Evolutionary conservation across 345 rosid species (phyloP), one percentile per base, ranked within the genome.

Genomic region (Pugionium cornutum): DNA sequence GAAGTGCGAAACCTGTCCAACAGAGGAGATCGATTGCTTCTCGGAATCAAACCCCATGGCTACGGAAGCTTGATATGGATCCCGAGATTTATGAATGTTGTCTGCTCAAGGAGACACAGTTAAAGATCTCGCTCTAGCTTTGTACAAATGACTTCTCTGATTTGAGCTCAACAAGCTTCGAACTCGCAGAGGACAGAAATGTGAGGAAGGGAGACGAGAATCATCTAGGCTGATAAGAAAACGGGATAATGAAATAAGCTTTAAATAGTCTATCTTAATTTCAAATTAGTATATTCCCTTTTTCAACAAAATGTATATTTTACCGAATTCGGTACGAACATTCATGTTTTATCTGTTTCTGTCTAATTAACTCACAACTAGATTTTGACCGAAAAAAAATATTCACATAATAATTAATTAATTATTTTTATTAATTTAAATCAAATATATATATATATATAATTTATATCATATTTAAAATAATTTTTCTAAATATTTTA

Each of bases 1-100:
- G 7, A 64, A 39, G 29, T 8, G 7, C 1, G 57, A 47, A 68
- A 86, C 84, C 92, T 81, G 86, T 68, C 27, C 66, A 43, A 68
- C 29, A 52, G 85, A 80, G 54, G 78, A 66, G 35, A 78, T 58
- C 32, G 44, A 40, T 40, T 40, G 44, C 10, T 40, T 40, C 44
- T 7, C 44, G 2, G 44, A 9, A 40, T 40, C 44, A 40, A 40
- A 8, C 44, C n/a, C 44, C 44, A 40, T 40, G n/a, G n/a, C 44
- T 40, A 40, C 7, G 44, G 10, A 9, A 40, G 44, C 40, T 36
- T 36, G 40, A 36, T 1, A 7, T 36, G 40, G 7, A 40, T 8
- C 10, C 44, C 10, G 44, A 40, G 44, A 40, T 40, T 40, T 7
- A 7, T 37, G 41, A 37, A 7, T 4, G 7, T 36, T 6, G 40